Base-by-base conservation (phyloP, 768 basidiomycete genomes). In the Amanita rimosa region DNA sequence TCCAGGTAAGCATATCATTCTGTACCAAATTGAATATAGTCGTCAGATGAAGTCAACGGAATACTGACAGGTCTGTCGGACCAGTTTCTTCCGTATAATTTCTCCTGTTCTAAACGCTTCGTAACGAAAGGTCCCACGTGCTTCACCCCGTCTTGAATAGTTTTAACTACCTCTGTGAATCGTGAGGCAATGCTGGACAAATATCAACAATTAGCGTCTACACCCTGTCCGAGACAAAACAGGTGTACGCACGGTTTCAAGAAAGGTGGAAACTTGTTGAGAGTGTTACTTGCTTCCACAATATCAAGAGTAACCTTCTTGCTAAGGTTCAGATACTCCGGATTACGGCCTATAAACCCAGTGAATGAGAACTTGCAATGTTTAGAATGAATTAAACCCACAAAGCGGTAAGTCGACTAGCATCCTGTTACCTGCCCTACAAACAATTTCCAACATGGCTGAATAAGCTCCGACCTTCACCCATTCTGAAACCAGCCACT, bases 1-100 rank as follows among this genome's bases (percentile, higher is more conserved):
- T 56, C 73, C 74, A 79, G 13, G 66, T 62, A 0, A 77, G 60
- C 17, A 75, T 51, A 48, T 76, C 74, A 43, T 68, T 66, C 75
- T 75, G n/a, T 44, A 31, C 17, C 33, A 10, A 19, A 19, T 4
- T 13, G 37, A 29, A 13, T 39, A 16, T 29, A 16, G 44, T 10
- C 4, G 4, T n/a, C 6, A n/a, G 16, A 48, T 6, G 11, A n/a
- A 47, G 22, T n/a, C 8, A 17, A 17, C 9, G 14, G 27, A 26
- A 14, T 33, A 44, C 55, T 31, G 22, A 65, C 64, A 24, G 66
- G 66, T 54, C 61, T 67, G 0, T 55, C 62, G 13, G 56, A 52
- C 57, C 60, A 64, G 27, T 67, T 57, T 5, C 21, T 22, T 4
- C 65, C 65, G 17, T 62, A 50, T 11, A 49, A 27, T 38, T 54